Evolutionary conservation across 2,329 filamentous ascomycete species (phyloP).

Genomic region (Ascomycota sp.): DNA sequence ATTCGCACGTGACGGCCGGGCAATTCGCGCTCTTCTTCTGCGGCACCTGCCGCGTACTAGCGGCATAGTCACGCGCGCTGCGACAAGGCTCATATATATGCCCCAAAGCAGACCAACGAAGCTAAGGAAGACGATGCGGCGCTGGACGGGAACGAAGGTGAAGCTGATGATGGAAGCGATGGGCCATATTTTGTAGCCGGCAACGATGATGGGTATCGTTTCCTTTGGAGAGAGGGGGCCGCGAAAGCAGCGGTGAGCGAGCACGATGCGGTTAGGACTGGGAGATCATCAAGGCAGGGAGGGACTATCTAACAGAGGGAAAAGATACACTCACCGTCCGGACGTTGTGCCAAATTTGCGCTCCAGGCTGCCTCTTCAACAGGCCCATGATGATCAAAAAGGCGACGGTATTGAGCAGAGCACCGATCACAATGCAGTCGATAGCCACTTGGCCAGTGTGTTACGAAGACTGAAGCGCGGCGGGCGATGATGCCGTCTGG

Average conservation of each 20-base stretch:
- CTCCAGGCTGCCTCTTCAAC: conserved; percentile 18
- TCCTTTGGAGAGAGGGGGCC: conserved; percentile 8
- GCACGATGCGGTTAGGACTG: too few relatives aligned
- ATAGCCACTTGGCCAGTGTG: conserved; percentile 28
- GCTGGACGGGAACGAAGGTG: conserved; percentile 25
- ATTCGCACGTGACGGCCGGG: too few relatives aligned
- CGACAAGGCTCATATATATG: conserved; percentile 28
- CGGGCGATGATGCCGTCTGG: conserved; percentile 3
- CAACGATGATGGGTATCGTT: conserved; percentile 26
- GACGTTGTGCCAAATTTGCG: conserved; percentile 18
- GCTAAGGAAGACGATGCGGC: conserved; percentile 27
- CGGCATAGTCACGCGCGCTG: conserved; percentile 15
- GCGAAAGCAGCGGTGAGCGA: too few relatives aligned
- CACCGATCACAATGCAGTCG: conserved; percentile 26
- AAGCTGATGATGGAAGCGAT: conserved; percentile 30
- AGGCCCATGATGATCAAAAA: conserved; percentile 27
- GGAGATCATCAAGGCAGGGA: too few relatives aligned
- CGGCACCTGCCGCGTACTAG: too few relatives aligned
- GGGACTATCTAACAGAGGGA: background rate
- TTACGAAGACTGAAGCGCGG: conserved; percentile 19
- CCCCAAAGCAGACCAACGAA: conserved; percentile 28
- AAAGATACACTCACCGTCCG: conserved; percentile 8
- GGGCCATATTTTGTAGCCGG: conserved; percentile 31
- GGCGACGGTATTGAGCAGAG: conserved; percentile 23
- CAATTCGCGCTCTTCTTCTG: too few relatives aligned